phyloP scores from a whole-genome alignment of 2,329 filamentous ascomycete species.

The Arachnopeziza araneosa region DNA sequence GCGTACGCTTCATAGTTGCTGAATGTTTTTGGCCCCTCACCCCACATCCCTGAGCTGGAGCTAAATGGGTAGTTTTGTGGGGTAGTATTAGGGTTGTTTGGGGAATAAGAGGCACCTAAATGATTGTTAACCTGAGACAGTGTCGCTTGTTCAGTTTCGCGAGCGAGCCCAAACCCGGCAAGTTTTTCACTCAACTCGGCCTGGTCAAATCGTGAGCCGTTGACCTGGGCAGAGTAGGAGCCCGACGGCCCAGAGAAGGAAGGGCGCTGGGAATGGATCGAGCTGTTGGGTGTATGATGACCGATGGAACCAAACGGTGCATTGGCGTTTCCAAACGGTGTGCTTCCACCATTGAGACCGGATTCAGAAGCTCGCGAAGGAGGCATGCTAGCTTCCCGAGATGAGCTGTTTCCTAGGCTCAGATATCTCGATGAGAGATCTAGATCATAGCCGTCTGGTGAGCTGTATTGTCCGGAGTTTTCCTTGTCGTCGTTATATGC shows the following conservation, averaged over 20 bases:
- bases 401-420: conserved; percentile 38
- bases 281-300: conserved; percentile 38
- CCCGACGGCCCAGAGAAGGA: conserved; percentile 39
- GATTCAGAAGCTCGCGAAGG: conserved; percentile 49
- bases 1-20: conserved; percentile 23
- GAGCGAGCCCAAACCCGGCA: conserved; percentile 20
- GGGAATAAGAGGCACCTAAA: conserved; percentile 21
- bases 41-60: conserved; percentile 25
- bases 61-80: conserved; percentile 20
- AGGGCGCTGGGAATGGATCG: conserved; percentile 43
- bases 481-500: conserved; percentile 29
- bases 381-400: conserved; percentile 51
- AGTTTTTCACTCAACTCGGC: conserved; percentile 26
- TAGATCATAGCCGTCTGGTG: conserved; percentile 21
- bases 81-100: conserved; percentile 20
- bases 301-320: conserved; percentile 26
- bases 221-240: conserved; percentile 44
- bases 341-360: conserved; percentile 27
- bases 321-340: conserved; percentile 19
- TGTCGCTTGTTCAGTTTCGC: conserved; percentile 19
- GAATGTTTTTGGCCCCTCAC: conserved; percentile 23
- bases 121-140: conserved; percentile 19
- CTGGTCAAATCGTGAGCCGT: conserved; percentile 30
- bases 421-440: conserved; percentile 34
- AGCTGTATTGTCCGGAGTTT: conserved; percentile 20